Evolutionary conservation across 2,329 filamentous ascomycete genomes (phyloP), one percentile per base, ranked within the genome.

Genomic region (Catunica adiposa): DNA sequence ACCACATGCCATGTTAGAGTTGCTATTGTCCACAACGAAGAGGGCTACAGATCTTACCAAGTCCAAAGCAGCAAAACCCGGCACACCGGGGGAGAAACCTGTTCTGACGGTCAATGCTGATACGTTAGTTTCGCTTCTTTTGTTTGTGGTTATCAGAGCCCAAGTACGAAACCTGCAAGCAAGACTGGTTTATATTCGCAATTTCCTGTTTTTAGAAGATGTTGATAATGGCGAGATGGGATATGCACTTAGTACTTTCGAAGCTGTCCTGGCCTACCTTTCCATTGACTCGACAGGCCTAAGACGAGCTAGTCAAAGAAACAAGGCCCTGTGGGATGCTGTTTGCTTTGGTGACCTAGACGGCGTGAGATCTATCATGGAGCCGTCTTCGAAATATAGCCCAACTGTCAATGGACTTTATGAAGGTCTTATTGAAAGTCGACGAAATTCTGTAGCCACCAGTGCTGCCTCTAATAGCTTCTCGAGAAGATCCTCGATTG

Each of bases 121-220:
- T 68, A 88, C 90, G 0, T 72, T 98, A 26, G 92, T 98, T 1
- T 96, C 92, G 0, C 71, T 98, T 58, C 75, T 98, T 14, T 74
- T 98, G 20, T 82, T 94, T 59, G 89, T 98, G 15, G 86, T 98
- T 9, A 97, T 98, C 59, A 79, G 90, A 60, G 87, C 90, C 9
- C 86, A 92, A 59, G 82, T 94, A 25, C 82, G 86, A 58, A 84
- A 96, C 67, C 73, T 98, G 7, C 87, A 95, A 63, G 89, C 92
- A 2, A 79, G 90, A 20, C 71, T 98, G 50, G 75, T 85, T n/a
- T 98, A 97, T 66, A 95, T 97, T 76, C 85, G 90, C 46, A 88
- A 94, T 64, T 98, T 96, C 65, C 92, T 96, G 61, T 98, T 95
- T 68, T 89, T 95, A 53, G 92, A 97, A 62, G 92, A 98, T 68